phyloP scores from a whole-genome alignment of 441 rosid species.

The Aquilaria agallochum region DNA sequence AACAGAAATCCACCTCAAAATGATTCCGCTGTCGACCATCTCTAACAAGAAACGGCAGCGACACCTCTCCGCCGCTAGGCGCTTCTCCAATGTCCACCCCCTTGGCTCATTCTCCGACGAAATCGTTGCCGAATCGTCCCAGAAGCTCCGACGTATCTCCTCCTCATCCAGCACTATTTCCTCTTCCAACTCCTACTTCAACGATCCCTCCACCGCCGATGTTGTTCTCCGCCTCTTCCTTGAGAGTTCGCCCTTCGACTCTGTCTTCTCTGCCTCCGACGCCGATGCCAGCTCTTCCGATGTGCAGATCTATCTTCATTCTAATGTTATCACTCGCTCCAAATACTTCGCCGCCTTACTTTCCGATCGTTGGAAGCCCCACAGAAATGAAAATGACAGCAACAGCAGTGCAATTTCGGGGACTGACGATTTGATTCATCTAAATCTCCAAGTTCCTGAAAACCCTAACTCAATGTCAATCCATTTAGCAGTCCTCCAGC shows the following conservation, averaged over 20 bases:
- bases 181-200: slow-evolving; percentile 19
- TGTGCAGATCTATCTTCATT: slow-evolving; percentile 58
- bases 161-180: slow-evolving; percentile 16
- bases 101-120: slow-evolving; percentile 16
- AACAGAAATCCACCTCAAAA: slow-evolving; percentile 1
- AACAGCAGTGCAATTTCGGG: slow-evolving; percentile 7
- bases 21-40: slow-evolving; percentile 22
- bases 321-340: slow-evolving; percentile 41
- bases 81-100: slow-evolving; percentile 21
- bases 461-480: slow-evolving; percentile 21
- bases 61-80: slow-evolving; percentile 18
- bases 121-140: slow-evolving; percentile 21
- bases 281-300: slow-evolving; percentile 19
- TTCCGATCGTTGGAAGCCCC: slow-evolving; percentile 52
- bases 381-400: neutral
- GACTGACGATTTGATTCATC: slow-evolving; percentile 2
- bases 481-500: slow-evolving; percentile 36
- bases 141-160: slow-evolving; percentile 34
- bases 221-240: slow-evolving; percentile 37
- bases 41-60: slow-evolving; percentile 36
- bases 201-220: slow-evolving; percentile 48
- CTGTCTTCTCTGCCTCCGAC: slow-evolving; percentile 11
- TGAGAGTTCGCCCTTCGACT: slow-evolving; percentile 15
- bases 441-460: slow-evolving; percentile 28
- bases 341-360: slow-evolving; percentile 57